Evolutionary conservation across 148 eudicot genomes (phyloP), one percentile per base, ranked within the genome.

Genomic region (Arctostaphylos glauca): DNA sequence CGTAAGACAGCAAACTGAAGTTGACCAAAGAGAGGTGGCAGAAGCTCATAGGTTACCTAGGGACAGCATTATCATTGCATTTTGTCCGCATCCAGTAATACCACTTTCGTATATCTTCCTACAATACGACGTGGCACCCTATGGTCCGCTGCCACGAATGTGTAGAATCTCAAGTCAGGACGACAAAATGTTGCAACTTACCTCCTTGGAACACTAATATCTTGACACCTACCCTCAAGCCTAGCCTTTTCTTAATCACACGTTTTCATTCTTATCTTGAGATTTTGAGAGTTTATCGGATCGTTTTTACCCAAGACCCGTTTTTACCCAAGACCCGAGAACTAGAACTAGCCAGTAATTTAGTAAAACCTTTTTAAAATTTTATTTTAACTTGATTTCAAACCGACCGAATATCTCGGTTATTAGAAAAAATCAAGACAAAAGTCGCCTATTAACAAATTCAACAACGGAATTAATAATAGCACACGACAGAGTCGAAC

Each of bases 21-120:
- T 48, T 74, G 77, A 74, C 54, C 77, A 19, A 75, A 75, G 50
- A 50, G 58, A n/a, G 49, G 31, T 75, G 78, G 18, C 58, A 50
- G 41, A 50, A 23, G 21, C 78, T 75, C 41, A 75, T 48, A 49
- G 78, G 58, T 6, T 50, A 12, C 6, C 71, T 12, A 4, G 43
- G 71, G 71, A 66, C 71, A 48, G 9, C 78, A 12, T 0, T 12
- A 21, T 12, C 56, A 75, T 53, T 3, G 78, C 78, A 31, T 31
- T 18, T 75, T 75, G 58, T 75, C 78, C 58, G 31, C 58, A 48
- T 75, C 59, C 41, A 21, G 52, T 19, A 23, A 4, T 66, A 66
- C 71, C 71, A 18, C 77, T 48, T 16, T 19, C 77, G 2, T 16
- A 10, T 74, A 19, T 9, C 54, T 18, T 47, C 14, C 47, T 74